Evolutionary conservation across 441 rosid genomes (phyloP).

Genomic region (Gossypium gossypioides): DNA sequence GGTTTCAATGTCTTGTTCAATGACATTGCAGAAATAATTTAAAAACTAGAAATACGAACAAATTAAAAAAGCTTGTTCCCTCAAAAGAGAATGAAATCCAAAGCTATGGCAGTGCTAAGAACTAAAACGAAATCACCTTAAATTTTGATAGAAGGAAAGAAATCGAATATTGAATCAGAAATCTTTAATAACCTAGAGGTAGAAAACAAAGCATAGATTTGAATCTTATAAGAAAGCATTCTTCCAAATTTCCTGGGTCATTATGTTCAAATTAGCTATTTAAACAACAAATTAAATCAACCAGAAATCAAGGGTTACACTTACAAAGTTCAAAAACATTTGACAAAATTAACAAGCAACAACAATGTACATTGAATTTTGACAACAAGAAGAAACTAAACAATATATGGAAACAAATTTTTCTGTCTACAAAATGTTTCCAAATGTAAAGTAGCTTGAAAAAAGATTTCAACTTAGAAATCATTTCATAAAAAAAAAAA

Average conservation of each 20-base stretch:
- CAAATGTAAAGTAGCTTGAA: slow-evolving; percentile 4
- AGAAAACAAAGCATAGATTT: slow-evolving; percentile 1
- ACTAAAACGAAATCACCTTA: background rate
- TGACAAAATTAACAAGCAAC: background rate
- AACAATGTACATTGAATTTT: slow-evolving; percentile 10
- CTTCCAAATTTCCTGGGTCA: background rate
- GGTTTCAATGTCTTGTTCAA: background rate
- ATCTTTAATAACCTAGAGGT: background rate
- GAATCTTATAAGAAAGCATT: slow-evolving; percentile 2
- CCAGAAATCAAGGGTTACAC: slow-evolving; percentile 5
- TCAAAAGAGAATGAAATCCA: too few relatives aligned
- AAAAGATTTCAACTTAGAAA: background rate
- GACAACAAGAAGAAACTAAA: background rate
- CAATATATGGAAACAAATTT: slow-evolving; percentile 2
- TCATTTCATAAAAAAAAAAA: too few relatives aligned
- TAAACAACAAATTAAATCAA: background rate
- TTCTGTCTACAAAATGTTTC: background rate
- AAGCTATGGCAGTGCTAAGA: background rate
- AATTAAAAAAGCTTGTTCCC: background rate
- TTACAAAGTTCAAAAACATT: background rate
- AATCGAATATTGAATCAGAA: background rate
- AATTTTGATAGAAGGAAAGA: background rate
- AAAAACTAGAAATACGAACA: background rate
- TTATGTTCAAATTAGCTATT: background rate
- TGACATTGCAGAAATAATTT: background rate